Evolutionary conservation across 116 monocot species (phyloP).

Genomic region (Papilionanthe hybrid): DNA sequence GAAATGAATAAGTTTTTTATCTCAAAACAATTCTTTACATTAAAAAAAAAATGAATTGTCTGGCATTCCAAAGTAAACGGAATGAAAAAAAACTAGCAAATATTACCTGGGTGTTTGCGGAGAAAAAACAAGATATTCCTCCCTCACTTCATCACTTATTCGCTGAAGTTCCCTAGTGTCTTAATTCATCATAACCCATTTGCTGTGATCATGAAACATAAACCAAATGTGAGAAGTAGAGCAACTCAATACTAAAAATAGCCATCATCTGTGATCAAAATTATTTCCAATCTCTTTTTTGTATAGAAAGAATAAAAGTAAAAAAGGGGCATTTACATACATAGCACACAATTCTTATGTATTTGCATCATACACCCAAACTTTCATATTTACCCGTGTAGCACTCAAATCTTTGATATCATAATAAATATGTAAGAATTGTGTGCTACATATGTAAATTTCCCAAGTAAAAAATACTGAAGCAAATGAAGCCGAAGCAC

Average conservation of each 20-base stretch:
- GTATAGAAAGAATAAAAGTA: background rate
- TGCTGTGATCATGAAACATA: constrained; percentile 20
- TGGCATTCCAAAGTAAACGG: background rate
- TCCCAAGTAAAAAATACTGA: background rate
- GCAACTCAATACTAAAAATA: background rate
- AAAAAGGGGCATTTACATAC: too few species aligned
- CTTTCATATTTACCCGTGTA: too few species aligned
- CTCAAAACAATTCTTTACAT: too few species aligned
- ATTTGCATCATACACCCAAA: too few species aligned
- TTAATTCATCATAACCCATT: too few species aligned
- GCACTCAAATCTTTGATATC: too few species aligned
- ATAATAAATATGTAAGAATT: too few species aligned
- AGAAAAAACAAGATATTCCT: constrained; percentile 85
- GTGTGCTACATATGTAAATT: too few species aligned
- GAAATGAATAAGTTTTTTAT: too few species aligned
- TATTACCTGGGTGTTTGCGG: constrained; percentile 79
- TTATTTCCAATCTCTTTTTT: background rate
- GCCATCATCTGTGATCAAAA: background rate
- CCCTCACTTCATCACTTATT: constrained; percentile 91
- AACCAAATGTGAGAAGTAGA: background rate
- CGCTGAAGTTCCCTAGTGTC: constrained; percentile 87
- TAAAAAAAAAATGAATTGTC: background rate
- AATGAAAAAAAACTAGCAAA: background rate
- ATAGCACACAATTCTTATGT: too few species aligned
- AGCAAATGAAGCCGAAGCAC: background rate